These are phyloP conservation scores for Clitopilus passeckerianus DNA, from an alignment of 768 basidiomycete species.

Conservation along the genomic window DNA sequence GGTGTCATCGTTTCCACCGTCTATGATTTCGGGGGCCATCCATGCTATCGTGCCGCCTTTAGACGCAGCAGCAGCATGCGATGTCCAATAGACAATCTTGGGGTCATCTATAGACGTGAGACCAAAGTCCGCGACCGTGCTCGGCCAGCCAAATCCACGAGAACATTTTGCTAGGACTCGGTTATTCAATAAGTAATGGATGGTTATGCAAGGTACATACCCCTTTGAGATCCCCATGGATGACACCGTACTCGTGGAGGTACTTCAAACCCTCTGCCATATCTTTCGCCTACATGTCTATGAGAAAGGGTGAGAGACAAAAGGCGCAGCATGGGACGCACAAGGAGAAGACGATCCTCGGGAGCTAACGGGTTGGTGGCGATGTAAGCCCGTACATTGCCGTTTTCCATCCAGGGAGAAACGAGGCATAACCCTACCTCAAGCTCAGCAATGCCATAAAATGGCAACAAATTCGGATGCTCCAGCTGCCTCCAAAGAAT, in stretches of 20 bases:
- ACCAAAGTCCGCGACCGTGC: constrained; percentile 21
- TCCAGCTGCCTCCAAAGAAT: constrained; percentile 2
- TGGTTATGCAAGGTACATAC: constrained; percentile 1
- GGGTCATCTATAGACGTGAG: constrained; percentile 12
- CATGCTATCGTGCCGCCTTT: constrained; percentile 13
- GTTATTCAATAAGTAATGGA: not conserved
- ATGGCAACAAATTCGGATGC: constrained; percentile 10
- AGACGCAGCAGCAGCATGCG: constrained; percentile 6
- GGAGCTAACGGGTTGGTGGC: not conserved
- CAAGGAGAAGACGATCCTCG: not conserved
- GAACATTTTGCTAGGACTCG: constrained; percentile 19
- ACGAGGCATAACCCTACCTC: constrained; percentile 5
- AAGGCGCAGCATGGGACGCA: not conserved
- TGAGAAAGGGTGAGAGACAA: not conserved
- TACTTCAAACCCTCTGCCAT: constrained; percentile 11
- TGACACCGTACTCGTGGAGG: constrained; percentile 10
- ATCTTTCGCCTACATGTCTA: constrained; percentile 4
- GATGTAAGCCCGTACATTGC: constrained; percentile 2
- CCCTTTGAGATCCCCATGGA: constrained; percentile 18
- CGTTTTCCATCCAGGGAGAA: constrained; percentile 10
- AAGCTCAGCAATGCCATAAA: constrained; percentile 6
- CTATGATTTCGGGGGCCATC: constrained; percentile 20
- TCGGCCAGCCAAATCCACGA: constrained; percentile 10
- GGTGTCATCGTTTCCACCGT: constrained; percentile 9
- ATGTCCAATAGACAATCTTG: constrained; percentile 10